Percentiles rank a stretch among this genome's conserved stretches.
Conservation (phyloP, 179 eudicot genomes). For the Silene vulgaris region DNA sequence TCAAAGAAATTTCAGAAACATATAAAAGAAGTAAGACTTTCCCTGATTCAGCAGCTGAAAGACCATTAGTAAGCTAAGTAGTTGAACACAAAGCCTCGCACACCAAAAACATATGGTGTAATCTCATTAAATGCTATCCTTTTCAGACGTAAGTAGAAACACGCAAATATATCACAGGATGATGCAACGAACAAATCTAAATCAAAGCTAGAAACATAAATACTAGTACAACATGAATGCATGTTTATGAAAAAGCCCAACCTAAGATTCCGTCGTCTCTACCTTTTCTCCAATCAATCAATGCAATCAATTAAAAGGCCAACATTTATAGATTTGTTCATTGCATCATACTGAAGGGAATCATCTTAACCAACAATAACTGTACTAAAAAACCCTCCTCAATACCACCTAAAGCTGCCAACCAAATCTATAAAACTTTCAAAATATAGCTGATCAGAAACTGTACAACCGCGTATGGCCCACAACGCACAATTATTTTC, state of each 20-base stretch:
- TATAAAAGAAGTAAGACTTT: not conserved
- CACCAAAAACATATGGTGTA: not conserved
- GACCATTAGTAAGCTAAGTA: not conserved
- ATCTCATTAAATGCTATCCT: not conserved
- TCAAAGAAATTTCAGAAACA: not conserved
- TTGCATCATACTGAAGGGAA: not conserved
- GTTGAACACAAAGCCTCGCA: not conserved
- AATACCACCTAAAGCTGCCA: not conserved
- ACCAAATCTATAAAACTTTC: not conserved
- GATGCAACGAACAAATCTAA: conserved; percentile 9
- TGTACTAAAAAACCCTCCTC: not conserved
- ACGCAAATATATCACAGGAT: not conserved
- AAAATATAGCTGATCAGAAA: not conserved
- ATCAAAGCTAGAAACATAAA: not conserved
- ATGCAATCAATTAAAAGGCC: not conserved
- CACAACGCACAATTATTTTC: not conserved
- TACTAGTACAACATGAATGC: not conserved
- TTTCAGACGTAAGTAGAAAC: not conserved
- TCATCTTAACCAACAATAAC: not conserved
- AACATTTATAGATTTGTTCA: not conserved
- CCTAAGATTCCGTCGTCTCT: not conserved
- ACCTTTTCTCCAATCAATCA: not conserved
- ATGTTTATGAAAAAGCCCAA: not conserved
- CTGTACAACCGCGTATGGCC: not conserved
- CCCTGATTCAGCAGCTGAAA: not conserved